A percentile compares a stretch with the other conserved stretches of the same genome.
Conservation (phyloP, 805 yeast genomes). For the Limtongia smithiae region DNA sequence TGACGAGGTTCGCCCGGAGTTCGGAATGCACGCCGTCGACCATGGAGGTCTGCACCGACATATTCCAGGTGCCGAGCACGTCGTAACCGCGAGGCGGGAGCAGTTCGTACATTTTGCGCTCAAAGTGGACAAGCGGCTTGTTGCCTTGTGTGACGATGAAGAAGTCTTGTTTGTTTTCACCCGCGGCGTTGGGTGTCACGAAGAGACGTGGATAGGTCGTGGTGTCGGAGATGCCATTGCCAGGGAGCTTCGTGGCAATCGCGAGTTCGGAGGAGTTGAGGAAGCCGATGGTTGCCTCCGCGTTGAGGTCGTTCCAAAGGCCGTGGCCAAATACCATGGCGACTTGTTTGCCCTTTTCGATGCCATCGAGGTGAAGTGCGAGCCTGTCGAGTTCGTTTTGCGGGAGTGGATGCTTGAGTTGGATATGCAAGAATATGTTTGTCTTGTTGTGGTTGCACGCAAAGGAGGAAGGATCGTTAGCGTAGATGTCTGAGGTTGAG, state of each 20-base stretch:
- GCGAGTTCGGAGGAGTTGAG: constrained; percentile 23
- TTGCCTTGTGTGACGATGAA: constrained; percentile 28
- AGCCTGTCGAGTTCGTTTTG: constrained; percentile 23
- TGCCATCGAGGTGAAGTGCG: constrained; percentile 15
- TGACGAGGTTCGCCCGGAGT: constrained; percentile 23
- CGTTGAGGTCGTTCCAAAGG: constrained; percentile 29
- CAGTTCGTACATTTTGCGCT: constrained; percentile 24
- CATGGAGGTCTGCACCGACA: constrained; percentile 25
- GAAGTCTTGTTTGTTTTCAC: constrained; percentile 23
- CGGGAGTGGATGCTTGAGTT: constrained; percentile 26
- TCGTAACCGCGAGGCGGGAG: constrained; percentile 23
- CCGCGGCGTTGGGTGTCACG: constrained; percentile 27
- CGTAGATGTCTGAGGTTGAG: constrained; percentile 16
- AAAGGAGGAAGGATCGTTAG: constrained; percentile 28
- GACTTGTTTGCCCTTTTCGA: constrained; percentile 16
- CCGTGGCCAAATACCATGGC: constrained; percentile 29
- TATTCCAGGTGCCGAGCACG: constrained; percentile 28
- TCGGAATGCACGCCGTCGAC: constrained; percentile 28
- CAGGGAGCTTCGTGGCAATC: constrained; percentile 9
- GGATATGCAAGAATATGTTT: constrained; percentile 23
- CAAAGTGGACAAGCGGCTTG: constrained; percentile 29
- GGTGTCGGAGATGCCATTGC: constrained; percentile 9
- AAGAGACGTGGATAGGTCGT: constrained; percentile 22
- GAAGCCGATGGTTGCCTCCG: constrained; percentile 25
- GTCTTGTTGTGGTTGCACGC: constrained; percentile 26